phyloP scores from a whole-genome alignment of 2,329 filamentous ascomycete species.

The Ophiostoma pallidulum region DNA sequence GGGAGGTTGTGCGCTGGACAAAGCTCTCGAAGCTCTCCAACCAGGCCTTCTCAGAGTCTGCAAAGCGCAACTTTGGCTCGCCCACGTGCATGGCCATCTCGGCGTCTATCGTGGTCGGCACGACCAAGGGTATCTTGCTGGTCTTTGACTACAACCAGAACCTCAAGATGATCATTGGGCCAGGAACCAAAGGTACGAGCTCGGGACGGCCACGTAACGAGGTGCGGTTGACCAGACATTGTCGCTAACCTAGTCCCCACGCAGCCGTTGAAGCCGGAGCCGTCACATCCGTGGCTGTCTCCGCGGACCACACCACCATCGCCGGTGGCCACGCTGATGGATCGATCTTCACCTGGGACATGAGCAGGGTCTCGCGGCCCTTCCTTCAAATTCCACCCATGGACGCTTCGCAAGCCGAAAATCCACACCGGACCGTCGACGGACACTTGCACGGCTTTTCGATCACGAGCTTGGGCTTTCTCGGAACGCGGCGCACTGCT shows the following conservation, averaged over 20 bases:
- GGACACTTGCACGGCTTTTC: slow-evolving; percentile 72
- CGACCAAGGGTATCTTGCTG: slow-evolving; percentile 86
- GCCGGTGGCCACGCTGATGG: slow-evolving; percentile 85
- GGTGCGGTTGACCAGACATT: too few relatives aligned
- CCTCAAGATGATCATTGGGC: slow-evolving; percentile 85
- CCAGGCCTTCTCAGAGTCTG: slow-evolving; percentile 85
- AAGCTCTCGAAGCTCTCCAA: slow-evolving; percentile 80
- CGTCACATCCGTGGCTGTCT: slow-evolving; percentile 79
- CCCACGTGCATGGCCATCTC: slow-evolving; percentile 86
- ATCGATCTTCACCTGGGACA: slow-evolving; percentile 95
- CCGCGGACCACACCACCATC: slow-evolving; percentile 86
- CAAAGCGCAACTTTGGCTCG: slow-evolving; percentile 82
- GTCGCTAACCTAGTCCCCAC: neutral
- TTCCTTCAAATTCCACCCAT: slow-evolving; percentile 82
- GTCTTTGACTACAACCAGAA: slow-evolving; percentile 98
- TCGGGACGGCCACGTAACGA: too few relatives aligned
- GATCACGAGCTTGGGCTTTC: slow-evolving; percentile 85
- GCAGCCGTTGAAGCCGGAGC: slow-evolving; percentile 81
- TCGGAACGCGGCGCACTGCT: slow-evolving; percentile 87
- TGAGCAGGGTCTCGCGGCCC: slow-evolving; percentile 67
- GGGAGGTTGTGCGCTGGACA: slow-evolving; percentile 97
- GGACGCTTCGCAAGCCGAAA: slow-evolving; percentile 53
- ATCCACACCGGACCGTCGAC: slow-evolving; percentile 51
- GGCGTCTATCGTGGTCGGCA: slow-evolving; percentile 80
- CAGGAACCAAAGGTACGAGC: slow-evolving; percentile 71